phyloP scores from a whole-genome alignment of 768 basidiomycete species.

The Calvatia gigantea region DNA sequence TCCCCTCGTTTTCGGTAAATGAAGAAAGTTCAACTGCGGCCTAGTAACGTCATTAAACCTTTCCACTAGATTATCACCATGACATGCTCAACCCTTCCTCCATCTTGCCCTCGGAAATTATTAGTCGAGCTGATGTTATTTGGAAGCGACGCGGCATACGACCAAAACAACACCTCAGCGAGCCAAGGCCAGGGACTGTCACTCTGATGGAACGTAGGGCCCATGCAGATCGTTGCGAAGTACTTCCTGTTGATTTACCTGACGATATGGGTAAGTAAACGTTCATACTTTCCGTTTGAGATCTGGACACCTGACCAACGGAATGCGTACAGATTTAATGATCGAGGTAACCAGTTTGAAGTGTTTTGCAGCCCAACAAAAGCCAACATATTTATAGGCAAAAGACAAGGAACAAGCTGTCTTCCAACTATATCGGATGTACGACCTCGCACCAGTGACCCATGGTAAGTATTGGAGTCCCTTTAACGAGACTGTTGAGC shows the following conservation, averaged over 20 bases:
- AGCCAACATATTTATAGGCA: constrained; percentile 36
- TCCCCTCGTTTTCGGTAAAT: constrained; percentile 59
- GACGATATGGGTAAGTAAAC: constrained; percentile 56
- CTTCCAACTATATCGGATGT: constrained; percentile 77
- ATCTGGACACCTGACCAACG: constrained; percentile 5
- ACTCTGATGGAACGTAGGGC: constrained; percentile 84
- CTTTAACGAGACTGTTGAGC: background rate
- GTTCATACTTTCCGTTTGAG: no score
- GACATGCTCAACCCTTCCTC: constrained; percentile 64
- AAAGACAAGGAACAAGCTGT: constrained; percentile 96
- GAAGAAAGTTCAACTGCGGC: constrained; percentile 3
- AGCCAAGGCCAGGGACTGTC: constrained; percentile 81
- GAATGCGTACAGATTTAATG: constrained; percentile 64
- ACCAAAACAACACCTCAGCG: constrained; percentile 91
- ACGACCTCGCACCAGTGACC: constrained; percentile 63
- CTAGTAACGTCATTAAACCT: background rate
- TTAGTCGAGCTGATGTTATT: constrained; percentile 70
- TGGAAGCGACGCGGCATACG: constrained; percentile 75
- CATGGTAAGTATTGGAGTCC: constrained; percentile 37
- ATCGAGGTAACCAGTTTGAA: constrained; percentile 49
- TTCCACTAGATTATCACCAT: constrained; percentile 73
- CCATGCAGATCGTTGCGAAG: constrained; percentile 79
- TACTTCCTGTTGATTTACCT: constrained; percentile 59
- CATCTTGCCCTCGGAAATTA: constrained; percentile 61
- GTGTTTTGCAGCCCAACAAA: background rate